These are phyloP conservation scores for Eucalyptus microcorys DNA, from an alignment of 345 rosid species.

Conservation along the genomic window DNA sequence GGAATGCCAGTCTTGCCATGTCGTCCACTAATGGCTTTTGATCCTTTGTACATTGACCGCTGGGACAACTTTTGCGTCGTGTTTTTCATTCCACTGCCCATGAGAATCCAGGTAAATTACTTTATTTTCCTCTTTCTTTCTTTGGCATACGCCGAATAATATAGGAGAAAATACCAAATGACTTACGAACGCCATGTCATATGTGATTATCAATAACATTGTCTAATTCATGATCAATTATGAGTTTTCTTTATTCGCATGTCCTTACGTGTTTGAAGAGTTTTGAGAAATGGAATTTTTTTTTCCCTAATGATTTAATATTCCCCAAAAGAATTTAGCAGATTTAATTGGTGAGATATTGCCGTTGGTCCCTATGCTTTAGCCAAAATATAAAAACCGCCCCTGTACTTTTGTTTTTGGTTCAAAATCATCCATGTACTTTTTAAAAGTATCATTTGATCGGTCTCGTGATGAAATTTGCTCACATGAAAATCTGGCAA, in stretches of 20 bases:
- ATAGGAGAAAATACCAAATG: no score
- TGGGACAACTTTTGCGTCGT: neutral
- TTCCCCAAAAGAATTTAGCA: no score
- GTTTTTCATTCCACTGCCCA: neutral
- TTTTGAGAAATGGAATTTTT: no score
- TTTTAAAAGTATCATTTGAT: no score
- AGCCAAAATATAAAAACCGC: neutral
- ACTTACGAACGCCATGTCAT: rapidly evolving
- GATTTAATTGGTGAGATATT: neutral
- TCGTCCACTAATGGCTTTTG: neutral
- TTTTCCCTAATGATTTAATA: no score
- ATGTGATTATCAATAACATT: no score
- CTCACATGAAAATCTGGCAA: neutral
- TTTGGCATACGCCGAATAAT: no score
- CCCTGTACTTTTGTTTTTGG: neutral
- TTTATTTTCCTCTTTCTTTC: no score
- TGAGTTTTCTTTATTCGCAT: no score
- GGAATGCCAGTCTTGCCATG: neutral
- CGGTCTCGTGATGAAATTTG: neutral
- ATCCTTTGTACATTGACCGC: neutral
- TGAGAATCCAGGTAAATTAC: neutral
- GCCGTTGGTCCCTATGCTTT: neutral
- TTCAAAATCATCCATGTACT: neutral
- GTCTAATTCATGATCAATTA: no score
- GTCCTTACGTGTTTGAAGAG: neutral